Evolutionary conservation across 2,329 filamentous ascomycete species (phyloP).

Genomic region (Fusarium protoensiforme): DNA sequence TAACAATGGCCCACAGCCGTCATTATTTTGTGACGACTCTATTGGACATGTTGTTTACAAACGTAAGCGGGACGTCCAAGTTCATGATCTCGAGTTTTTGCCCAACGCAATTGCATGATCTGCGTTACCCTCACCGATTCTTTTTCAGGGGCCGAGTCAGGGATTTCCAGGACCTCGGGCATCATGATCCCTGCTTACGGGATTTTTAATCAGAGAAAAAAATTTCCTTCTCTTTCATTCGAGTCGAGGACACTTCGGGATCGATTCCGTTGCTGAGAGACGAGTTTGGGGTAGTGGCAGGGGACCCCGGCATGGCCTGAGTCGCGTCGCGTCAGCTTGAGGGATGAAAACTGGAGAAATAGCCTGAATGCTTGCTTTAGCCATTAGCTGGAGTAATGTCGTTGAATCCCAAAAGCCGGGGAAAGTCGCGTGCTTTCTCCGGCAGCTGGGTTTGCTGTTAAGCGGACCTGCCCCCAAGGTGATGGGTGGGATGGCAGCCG

Average conservation of each 20-base stretch:
- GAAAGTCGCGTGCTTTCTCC: background rate
- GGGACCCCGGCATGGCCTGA: background rate
- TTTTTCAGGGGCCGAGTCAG: constrained; percentile 12
- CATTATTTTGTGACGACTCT: constrained; percentile 1
- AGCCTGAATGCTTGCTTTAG: background rate
- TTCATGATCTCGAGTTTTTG: constrained; percentile 30
- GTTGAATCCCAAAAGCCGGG: background rate
- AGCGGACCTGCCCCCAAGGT: background rate
- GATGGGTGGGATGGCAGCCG: background rate
- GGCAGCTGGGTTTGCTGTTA: too few species aligned
- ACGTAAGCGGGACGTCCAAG: constrained; percentile 30
- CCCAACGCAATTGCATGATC: constrained; percentile 31
- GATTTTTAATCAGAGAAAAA: background rate
- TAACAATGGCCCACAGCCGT: constrained; percentile 11
- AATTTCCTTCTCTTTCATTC: background rate
- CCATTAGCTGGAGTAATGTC: background rate
- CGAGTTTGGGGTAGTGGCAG: background rate
- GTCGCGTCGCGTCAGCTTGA: background rate
- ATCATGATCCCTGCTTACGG: background rate
- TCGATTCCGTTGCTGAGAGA: background rate
- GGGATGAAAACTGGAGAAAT: background rate
- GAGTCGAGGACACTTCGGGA: background rate
- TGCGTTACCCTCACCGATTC: constrained; percentile 20
- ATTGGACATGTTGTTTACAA: constrained; percentile 23
- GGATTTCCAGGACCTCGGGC: background rate